Evolutionary conservation across 106 monocot genomes (phyloP), one percentile per base, ranked within the genome.

Genomic region (Triglochin maritima): DNA sequence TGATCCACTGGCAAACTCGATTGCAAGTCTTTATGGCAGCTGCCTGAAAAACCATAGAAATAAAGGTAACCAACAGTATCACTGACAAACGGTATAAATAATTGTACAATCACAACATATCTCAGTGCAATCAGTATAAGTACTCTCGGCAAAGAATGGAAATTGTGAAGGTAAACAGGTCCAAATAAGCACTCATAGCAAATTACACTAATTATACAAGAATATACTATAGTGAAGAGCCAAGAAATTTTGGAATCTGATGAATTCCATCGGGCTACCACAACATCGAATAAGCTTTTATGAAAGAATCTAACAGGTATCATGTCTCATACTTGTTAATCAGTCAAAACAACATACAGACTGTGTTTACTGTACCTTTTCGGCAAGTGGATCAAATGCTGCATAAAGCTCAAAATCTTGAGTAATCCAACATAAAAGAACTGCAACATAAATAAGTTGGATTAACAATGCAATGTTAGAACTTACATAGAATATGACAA

Each of bases 351-450:
- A 29, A 29, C 29, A 29, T 29, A 29, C 29, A 29, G 29, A 29
- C 29, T 29, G 29, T 29, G 29, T 29, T 29, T 29, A 29, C 29
- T 29, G 29, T 29, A 96, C 96, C 96, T 91, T 91, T 50, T 96
- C 96, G 4, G 96, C 91, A 49, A 96, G 91, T 65, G 96, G 96
- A 80, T 91, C 91, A 80, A 96, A 96, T 52, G 96, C 85, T 13
- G 96, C 96, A 80, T 96, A 96, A 47, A 96, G 91, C 62, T 96
- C 96, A 81, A 96, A 96, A 77, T 96, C 96, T 74, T 84, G 96
- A 79, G 96, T 96, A 17, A 96, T 86, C 96, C 96, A 96, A 61
- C 96, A 96, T 4, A 96, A 69, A 42, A 96, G 72, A 72, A 91
- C 96, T 96, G 87, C 79, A 76, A 80, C 8, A 59, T 6, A 69